Evolutionary conservation across 1,139 yeast species (phyloP).

Genomic region (Geotrichum macrosporum): DNA sequence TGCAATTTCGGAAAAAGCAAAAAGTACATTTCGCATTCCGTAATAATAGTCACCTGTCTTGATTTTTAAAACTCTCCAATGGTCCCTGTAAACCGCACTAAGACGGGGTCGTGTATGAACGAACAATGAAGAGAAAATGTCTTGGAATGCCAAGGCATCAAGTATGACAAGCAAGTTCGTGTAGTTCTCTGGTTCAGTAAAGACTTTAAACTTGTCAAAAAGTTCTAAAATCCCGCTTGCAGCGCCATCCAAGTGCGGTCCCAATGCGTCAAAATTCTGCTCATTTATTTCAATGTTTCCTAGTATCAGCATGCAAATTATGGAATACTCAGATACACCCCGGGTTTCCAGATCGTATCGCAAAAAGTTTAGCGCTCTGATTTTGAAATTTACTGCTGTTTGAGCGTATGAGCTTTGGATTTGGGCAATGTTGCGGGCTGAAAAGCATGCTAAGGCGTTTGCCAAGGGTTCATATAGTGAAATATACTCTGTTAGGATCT

Average conservation of each 20-base stretch:
- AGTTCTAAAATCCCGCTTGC: conserved; percentile 15
- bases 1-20: conserved; percentile 9
- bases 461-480: conserved; percentile 17
- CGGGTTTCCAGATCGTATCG: conserved; percentile 14
- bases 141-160: conserved; percentile 18
- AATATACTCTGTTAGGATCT: conserved; percentile 5
- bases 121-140: conserved; percentile 8
- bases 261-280: conserved; percentile 9
- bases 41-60: background rate
- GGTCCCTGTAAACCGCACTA: conserved; percentile 1
- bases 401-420: conserved; percentile 5
- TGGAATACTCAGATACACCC: conserved; percentile 17
- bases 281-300: conserved; percentile 19
- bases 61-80: conserved; percentile 4
- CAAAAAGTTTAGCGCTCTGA: conserved; percentile 14
- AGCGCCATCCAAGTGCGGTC: conserved; percentile 18
- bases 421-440: conserved; percentile 11
- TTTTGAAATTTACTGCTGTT: conserved; percentile 15
- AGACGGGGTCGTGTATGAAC: conserved; percentile 9
- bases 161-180: conserved; percentile 6
- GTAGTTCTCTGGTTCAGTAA: conserved; percentile 7
- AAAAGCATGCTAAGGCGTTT: conserved; percentile 15
- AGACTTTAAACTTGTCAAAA: conserved; percentile 9
- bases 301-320: conserved; percentile 17
- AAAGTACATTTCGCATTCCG: conserved; percentile 6